Evolutionary conservation across 495 filamentous ascomycete species (phyloP).

Genomic region (Aspergillus saccharolyticus): DNA sequence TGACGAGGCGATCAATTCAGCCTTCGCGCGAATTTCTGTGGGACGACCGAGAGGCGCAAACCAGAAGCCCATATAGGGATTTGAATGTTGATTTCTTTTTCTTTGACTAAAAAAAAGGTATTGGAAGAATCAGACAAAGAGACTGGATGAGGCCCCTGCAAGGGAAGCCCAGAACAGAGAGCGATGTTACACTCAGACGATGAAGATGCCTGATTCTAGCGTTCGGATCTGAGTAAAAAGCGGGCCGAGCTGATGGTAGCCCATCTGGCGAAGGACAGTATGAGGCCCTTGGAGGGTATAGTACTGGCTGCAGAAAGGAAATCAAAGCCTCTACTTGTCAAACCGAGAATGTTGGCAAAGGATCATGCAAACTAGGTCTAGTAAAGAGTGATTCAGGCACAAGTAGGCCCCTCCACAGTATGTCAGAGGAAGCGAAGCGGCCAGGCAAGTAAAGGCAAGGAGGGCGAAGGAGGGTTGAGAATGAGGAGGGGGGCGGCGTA

Average conservation of each 20-base stretch:
- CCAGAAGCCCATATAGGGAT: neutral
- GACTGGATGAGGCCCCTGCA: conserved; percentile 8
- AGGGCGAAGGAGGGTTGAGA: neutral
- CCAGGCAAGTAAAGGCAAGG: conserved; percentile 8
- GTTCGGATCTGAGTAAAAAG: conserved; percentile 11
- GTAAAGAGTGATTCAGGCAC: neutral
- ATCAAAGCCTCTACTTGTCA: conserved; percentile 10
- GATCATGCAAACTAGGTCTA: conserved; percentile 10
- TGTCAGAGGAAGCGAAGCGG: neutral
- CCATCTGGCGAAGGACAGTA: conserved; percentile 17
- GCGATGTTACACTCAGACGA: conserved; percentile 17
- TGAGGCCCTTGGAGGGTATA: neutral
- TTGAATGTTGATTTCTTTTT: neutral
- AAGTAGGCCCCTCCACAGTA: neutral
- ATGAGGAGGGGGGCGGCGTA: neutral
- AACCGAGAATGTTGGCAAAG: conserved; percentile 8
- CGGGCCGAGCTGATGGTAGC: conserved; percentile 9
- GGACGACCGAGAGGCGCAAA: conserved; percentile 14
- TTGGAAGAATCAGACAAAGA: neutral
- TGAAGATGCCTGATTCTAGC: conserved; percentile 6
- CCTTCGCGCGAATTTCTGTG: conserved; percentile 26
- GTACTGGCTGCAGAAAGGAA: conserved; percentile 17
- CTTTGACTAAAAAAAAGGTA: neutral
- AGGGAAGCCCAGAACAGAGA: conserved; percentile 22
- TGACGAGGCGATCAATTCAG: conserved; percentile 38